Evolutionary conservation across 345 rosid species (phyloP).

Genomic region (Leavenworthia alabamica): DNA sequence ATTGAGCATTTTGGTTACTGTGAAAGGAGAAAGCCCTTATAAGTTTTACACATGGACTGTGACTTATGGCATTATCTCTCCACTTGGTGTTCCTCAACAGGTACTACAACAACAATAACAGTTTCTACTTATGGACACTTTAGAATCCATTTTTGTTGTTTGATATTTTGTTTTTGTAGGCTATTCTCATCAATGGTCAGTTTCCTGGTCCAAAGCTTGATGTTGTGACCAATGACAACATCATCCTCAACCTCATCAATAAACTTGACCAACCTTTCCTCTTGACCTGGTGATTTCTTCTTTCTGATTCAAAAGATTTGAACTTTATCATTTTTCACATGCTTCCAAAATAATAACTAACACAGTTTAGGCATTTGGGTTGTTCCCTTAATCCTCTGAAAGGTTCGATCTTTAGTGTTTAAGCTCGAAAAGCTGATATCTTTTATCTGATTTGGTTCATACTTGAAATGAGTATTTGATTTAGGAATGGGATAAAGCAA

Average conservation of each 20-base stretch:
- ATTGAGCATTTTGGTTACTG: constrained; percentile 35
- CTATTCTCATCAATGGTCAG: constrained; percentile 90
- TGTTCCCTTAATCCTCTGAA: neutral
- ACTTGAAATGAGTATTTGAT: neutral
- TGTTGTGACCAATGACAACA: constrained; percentile 86
- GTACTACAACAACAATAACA: constrained; percentile 30
- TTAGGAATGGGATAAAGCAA: constrained; percentile 83
- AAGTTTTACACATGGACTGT: constrained; percentile 80
- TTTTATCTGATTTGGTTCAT: neutral
- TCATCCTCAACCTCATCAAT: constrained; percentile 80
- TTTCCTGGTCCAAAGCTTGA: constrained; percentile 96
- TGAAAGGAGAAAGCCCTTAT: constrained; percentile 76
- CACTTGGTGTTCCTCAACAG: constrained; percentile 88
- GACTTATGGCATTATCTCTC: constrained; percentile 69
- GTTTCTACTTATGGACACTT: constrained; percentile 2
- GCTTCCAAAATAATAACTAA: neutral
- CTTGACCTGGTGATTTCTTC: constrained; percentile 57
- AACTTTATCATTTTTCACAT: neutral
- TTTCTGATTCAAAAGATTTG: neutral
- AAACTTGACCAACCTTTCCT: constrained; percentile 94
- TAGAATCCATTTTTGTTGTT: neutral
- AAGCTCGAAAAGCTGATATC: neutral
- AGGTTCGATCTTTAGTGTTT: neutral
- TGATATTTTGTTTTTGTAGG: constrained; percentile 36
- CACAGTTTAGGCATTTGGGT: neutral